Conservation (phyloP, 441 rosid species). For the Gossypium trilobum region DNA sequence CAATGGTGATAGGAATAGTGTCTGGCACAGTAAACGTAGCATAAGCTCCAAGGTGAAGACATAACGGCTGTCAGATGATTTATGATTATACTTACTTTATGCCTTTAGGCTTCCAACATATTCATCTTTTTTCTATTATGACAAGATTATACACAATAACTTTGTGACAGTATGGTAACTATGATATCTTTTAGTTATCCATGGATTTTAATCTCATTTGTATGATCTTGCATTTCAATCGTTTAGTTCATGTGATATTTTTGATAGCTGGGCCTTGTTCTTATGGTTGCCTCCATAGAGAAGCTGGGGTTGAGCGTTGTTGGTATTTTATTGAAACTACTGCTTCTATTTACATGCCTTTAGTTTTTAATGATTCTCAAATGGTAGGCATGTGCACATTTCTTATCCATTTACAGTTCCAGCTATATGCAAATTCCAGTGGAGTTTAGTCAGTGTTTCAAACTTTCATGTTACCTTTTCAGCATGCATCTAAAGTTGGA, state of each 20-base stretch:
- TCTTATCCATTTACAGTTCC: not conserved
- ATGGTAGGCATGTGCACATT: not conserved
- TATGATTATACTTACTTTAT: not conserved
- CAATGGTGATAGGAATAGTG: constrained; percentile 43
- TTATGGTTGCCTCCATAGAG: not conserved
- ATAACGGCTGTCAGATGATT: constrained; percentile 16
- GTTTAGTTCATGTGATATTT: not conserved
- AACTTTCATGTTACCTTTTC: too few relatives aligned
- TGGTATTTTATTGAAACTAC: not conserved
- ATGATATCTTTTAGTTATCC: not conserved
- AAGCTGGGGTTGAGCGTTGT: not conserved
- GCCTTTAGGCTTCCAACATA: not conserved
- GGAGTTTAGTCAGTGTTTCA: too few relatives aligned
- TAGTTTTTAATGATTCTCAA: not conserved
- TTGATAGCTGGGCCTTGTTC: not conserved
- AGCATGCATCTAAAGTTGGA: too few relatives aligned
- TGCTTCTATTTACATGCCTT: not conserved
- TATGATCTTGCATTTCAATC: not conserved
- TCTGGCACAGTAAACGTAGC: constrained; percentile 60
- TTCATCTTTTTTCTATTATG: constrained; percentile 4
- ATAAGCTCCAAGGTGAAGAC: constrained; percentile 61
- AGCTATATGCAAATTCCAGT: not conserved
- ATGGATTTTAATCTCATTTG: not conserved
- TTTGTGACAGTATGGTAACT: not conserved
- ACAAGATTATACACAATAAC: not conserved